phyloP scores from a whole-genome alignment of 2,329 filamentous ascomycete genomes.

The Claviceps pusilla region DNA sequence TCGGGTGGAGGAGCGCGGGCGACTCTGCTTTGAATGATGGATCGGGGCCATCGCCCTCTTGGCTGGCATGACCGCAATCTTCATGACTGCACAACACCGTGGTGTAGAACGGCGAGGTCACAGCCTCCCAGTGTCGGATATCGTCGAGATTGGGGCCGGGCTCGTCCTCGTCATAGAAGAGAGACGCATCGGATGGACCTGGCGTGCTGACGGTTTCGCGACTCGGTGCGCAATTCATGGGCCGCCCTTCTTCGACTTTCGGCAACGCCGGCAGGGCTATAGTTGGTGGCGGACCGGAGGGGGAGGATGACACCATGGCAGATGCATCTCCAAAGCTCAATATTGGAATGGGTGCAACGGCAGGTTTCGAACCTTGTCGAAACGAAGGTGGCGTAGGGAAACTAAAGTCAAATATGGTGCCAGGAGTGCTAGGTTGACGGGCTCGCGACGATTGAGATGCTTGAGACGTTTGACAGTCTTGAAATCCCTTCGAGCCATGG shows the following conservation, averaged over 20 bases:
- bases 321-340: neutral
- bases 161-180: slow-evolving; percentile 15
- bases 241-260: neutral
- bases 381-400: slow-evolving; percentile 20
- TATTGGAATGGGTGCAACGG: neutral
- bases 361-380: neutral
- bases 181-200: slow-evolving; percentile 11
- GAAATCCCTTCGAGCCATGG: slow-evolving; percentile 11
- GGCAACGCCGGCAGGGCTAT: slow-evolving; percentile 4
- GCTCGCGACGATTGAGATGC: neutral
- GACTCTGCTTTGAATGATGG: slow-evolving; percentile 9
- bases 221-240: neutral
- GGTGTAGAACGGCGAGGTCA: slow-evolving; percentile 3
- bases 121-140: slow-evolving; percentile 20
- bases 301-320: neutral
- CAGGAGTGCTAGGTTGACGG: slow-evolving; percentile 17
- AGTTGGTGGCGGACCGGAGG: slow-evolving; percentile 2
- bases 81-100: neutral
- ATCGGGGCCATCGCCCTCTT: neutral
- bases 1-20: slow-evolving; percentile 1
- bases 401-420: slow-evolving; percentile 18
- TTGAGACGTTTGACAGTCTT: neutral
- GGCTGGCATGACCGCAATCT: no score
- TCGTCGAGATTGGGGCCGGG: slow-evolving; percentile 24
- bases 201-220: slow-evolving; percentile 6